phyloP scores from a whole-genome alignment of 2,329 filamentous ascomycete species.

The Alternaria burnsii region DNA sequence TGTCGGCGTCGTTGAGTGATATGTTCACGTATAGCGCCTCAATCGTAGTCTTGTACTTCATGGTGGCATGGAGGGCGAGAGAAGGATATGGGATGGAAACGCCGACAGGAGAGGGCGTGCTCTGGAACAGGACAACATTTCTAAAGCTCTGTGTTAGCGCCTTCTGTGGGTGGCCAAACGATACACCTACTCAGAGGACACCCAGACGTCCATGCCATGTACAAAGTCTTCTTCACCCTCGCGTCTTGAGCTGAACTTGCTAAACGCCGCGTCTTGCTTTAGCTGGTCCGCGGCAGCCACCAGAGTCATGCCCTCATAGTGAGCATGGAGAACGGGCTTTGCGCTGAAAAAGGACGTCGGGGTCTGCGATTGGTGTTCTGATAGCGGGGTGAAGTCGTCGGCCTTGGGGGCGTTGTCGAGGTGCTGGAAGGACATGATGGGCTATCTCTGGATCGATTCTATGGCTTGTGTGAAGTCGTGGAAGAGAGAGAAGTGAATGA shows the following conservation, averaged over 20 bases:
- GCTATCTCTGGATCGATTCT: background rate
- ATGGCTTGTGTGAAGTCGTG: too few species aligned
- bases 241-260: slow-evolving; percentile 53
- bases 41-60: slow-evolving; percentile 59
- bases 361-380: slow-evolving; percentile 76
- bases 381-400: slow-evolving; percentile 69
- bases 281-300: slow-evolving; percentile 65
- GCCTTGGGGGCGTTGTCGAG: slow-evolving; percentile 66
- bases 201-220: slow-evolving; percentile 57
- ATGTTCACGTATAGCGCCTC: slow-evolving; percentile 51
- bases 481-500: background rate
- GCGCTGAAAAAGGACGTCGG: slow-evolving; percentile 75
- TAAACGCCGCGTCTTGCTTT: slow-evolving; percentile 56
- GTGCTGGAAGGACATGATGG: slow-evolving; percentile 54
- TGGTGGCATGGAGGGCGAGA: slow-evolving; percentile 78
- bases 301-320: slow-evolving; percentile 65
- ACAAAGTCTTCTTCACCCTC: slow-evolving; percentile 43
- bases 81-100: slow-evolving; percentile 76
- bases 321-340: slow-evolving; percentile 75
- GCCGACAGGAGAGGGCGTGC: slow-evolving; percentile 62
- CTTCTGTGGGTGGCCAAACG: background rate
- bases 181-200: slow-evolving; percentile 54
- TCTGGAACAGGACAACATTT: slow-evolving; percentile 72
- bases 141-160: slow-evolving; percentile 17
- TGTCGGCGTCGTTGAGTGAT: slow-evolving; percentile 61